phyloP scores from a whole-genome alignment of 2,329 filamentous ascomycete species.

The Huntiella abstrusa region DNA sequence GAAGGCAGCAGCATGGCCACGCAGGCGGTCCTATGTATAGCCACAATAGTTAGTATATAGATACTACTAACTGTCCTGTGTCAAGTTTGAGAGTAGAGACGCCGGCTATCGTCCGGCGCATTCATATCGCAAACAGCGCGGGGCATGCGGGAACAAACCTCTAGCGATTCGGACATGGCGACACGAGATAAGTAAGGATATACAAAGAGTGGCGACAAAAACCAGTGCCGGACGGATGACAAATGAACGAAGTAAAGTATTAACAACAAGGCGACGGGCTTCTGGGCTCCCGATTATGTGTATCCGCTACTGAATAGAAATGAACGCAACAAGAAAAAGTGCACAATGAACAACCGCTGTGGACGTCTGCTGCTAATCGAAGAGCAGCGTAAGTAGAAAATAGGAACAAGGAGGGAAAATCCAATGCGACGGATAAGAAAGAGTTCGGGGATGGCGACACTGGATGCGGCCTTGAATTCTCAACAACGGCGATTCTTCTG shows the following conservation, averaged over 20 bases:
- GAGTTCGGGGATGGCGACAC: too few relatives aligned
- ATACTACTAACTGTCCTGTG: not conserved
- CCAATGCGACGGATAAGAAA: too few relatives aligned
- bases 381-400: too few relatives aligned
- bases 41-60: constrained; percentile 6
- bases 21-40: constrained; percentile 32
- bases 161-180: constrained; percentile 15
- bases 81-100: not conserved
- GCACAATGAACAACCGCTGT: too few relatives aligned
- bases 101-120: not conserved
- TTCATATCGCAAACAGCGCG: not conserved
- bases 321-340: not conserved
- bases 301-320: not conserved
- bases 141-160: constrained; percentile 13
- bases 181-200: not conserved
- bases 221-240: not conserved
- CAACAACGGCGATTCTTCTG: not conserved
- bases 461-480: too few relatives aligned
- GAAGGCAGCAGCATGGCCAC: constrained; percentile 52
- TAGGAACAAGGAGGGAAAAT: too few relatives aligned
- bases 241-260: not conserved
- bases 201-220: not conserved
- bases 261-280: not conserved
- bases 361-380: too few relatives aligned
- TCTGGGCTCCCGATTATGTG: not conserved